Evolutionary conservation across 371 early-diverging fungal species (phyloP).

Genomic region (Smittium culicis): DNA sequence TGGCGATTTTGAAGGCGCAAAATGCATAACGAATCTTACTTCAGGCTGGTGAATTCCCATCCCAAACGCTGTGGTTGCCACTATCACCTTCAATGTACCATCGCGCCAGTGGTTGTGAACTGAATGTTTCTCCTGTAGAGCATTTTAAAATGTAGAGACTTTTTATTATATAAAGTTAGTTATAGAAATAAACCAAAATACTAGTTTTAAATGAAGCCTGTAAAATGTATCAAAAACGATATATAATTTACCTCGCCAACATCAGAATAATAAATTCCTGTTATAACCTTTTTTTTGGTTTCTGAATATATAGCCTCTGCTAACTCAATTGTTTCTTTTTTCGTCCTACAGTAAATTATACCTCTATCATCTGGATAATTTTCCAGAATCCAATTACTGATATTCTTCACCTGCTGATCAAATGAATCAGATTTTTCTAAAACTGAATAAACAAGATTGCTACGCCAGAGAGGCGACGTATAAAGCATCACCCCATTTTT

Average conservation of each 20-base stretch:
- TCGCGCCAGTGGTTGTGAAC: conserved; percentile 64
- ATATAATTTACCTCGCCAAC: conserved; percentile 40
- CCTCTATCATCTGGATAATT: conserved; percentile 48
- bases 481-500: conserved; percentile 38
- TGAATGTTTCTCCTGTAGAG: conserved; percentile 35
- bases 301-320: conserved; percentile 39
- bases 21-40: conserved; percentile 78
- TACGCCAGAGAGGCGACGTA: conserved; percentile 34
- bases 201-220: no score
- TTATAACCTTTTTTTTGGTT: conserved; percentile 37
- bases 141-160: background rate
- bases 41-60: conserved; percentile 57
- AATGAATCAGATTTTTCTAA: conserved; percentile 38
- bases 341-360: conserved; percentile 71
- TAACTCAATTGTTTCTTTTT: conserved; percentile 59
- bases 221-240: no score
- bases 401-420: conserved; percentile 42
- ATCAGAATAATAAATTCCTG: conserved; percentile 70
- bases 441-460: conserved; percentile 58
- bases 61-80: background rate
- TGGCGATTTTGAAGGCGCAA: conserved; percentile 63
- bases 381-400: conserved; percentile 47
- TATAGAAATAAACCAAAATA: background rate
- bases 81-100: conserved; percentile 41
- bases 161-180: background rate